A percentile compares a stretch with the other conserved stretches of the same genome.
Conservation (phyloP, 768 basidiomycete species). For the Nevesoporus exiguus region DNA sequence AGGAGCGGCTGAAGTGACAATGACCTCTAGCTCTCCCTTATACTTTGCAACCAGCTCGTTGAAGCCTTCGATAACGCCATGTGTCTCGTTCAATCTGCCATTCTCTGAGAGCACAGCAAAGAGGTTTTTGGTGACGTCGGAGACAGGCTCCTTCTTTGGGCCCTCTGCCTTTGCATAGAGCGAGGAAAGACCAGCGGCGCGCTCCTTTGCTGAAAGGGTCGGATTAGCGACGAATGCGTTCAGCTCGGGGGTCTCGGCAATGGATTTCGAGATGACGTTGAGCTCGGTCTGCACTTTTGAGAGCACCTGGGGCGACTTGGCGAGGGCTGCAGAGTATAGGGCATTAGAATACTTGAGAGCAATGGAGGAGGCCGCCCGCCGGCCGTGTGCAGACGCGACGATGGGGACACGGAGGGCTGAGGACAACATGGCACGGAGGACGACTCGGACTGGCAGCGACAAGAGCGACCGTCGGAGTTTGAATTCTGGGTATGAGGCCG, state of each 20-base stretch:
- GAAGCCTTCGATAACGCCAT: constrained; percentile 88
- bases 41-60: constrained; percentile 84
- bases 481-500: constrained; percentile 3
- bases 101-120: constrained; percentile 89
- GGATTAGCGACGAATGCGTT: constrained; percentile 82
- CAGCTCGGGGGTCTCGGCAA: constrained; percentile 64
- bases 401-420: constrained; percentile 51
- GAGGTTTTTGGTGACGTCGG: constrained; percentile 90
- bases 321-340: constrained; percentile 74
- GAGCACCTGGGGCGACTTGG: constrained; percentile 79
- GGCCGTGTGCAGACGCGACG: constrained; percentile 38
- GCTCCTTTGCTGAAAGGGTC: constrained; percentile 80
- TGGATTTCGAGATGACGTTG: constrained; percentile 59
- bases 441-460: too few relatives aligned
- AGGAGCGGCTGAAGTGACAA: constrained; percentile 84
- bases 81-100: constrained; percentile 80
- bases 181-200: constrained; percentile 59
- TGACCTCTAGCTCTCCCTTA: constrained; percentile 90
- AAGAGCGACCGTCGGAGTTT: neutral
- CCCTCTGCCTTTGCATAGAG: constrained; percentile 69
- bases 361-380: constrained; percentile 73
- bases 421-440: constrained; percentile 64
- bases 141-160: constrained; percentile 70
- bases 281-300: constrained; percentile 86
- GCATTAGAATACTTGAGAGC: constrained; percentile 85